These are phyloP conservation scores for Barbatosphaeria neglecta DNA, from an alignment of 495 filamentous ascomycete genomes.

Conservation along the genomic window DNA sequence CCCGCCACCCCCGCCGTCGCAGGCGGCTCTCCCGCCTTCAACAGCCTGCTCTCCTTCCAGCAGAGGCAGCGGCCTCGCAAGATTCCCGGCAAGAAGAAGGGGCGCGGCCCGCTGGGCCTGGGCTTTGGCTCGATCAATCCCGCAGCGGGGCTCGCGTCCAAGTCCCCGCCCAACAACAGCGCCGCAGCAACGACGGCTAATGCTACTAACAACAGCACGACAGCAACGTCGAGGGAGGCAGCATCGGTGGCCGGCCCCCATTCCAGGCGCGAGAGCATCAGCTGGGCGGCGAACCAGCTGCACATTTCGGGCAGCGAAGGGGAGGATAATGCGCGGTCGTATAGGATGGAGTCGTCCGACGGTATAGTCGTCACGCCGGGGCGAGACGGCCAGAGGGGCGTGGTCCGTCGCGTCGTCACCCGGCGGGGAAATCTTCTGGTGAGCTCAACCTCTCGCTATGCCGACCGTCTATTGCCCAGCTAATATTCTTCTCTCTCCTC, in stretches of 20 bases:
- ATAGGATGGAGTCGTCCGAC: conserved; percentile 31
- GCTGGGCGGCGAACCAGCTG: conserved; percentile 73
- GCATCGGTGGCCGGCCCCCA: conserved; percentile 33
- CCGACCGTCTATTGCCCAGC: background rate
- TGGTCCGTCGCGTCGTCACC: conserved; percentile 62
- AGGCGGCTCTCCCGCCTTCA: conserved; percentile 50
- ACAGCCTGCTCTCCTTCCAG: conserved; percentile 68
- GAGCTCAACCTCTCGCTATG: conserved; percentile 16
- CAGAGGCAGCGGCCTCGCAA: conserved; percentile 59
- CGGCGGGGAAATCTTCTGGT: conserved; percentile 80
- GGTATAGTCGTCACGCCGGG: conserved; percentile 25
- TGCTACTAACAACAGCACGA: too few relatives aligned
- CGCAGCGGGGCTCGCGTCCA: conserved; percentile 17
- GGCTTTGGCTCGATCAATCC: conserved; percentile 23
- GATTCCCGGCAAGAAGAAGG: conserved; percentile 28
- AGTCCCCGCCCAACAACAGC: conserved; percentile 28
- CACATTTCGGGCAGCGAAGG: conserved; percentile 72
- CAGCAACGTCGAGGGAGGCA: conserved; percentile 12
- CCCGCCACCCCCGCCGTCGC: too few relatives aligned
- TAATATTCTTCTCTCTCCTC: too few relatives aligned
- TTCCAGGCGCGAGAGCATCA: conserved; percentile 69
- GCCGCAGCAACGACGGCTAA: too few relatives aligned
- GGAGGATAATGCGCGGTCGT: conserved; percentile 55
- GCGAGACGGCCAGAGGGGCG: conserved; percentile 35
- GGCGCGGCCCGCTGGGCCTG: conserved; percentile 20